A percentile compares a stretch with the other conserved stretches of the same genome.
phyloP scores from a whole-genome alignment of 306 rosid genomes.

The Lathyrus oleraceus region DNA sequence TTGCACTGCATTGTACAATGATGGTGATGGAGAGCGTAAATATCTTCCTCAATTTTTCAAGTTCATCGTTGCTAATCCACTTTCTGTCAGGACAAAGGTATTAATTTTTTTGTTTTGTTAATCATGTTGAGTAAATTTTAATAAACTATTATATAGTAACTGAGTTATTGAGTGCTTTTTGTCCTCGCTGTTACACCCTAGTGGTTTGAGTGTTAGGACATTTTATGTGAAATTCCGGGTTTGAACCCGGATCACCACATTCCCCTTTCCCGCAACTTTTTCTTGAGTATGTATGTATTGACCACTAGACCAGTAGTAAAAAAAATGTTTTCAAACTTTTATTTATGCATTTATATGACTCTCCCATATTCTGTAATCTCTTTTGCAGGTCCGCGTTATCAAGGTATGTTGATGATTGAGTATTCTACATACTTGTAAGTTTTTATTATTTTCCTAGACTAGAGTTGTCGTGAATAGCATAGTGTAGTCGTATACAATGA shows the following conservation, averaged over 20 bases:
- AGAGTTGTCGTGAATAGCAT: not conserved
- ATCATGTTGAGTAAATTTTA: constrained; percentile 24
- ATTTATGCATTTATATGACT: constrained; percentile 30
- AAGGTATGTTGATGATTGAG: constrained; percentile 74
- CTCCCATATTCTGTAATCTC: constrained; percentile 25
- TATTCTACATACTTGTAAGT: constrained; percentile 46
- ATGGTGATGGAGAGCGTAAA: constrained; percentile 91
- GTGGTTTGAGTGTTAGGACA: too few relatives aligned
- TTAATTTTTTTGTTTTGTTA: constrained; percentile 19
- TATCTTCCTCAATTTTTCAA: constrained; percentile 97
- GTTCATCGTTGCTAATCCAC: constrained; percentile 92
- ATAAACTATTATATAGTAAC: not conserved
- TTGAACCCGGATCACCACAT: too few relatives aligned
- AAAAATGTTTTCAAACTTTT: constrained; percentile 2
- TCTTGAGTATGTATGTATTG: too few relatives aligned
- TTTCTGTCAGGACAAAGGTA: constrained; percentile 96
- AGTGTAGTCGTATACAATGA: not conserved
- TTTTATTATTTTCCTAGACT: constrained; percentile 19
- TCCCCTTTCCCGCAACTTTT: too few relatives aligned
- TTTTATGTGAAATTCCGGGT: too few relatives aligned
- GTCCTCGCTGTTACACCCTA: too few relatives aligned
- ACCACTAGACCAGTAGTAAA: too few relatives aligned
- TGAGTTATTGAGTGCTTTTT: constrained; percentile 14
- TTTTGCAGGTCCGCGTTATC: constrained; percentile 91
- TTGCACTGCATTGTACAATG: constrained; percentile 92